Percentiles rank a stretch among this genome's conserved stretches.
These are phyloP conservation scores for Malassezia sympodialis DNA, from an alignment of 1,284 basidiomycete genomes.

Conservation along the genomic window DNA sequence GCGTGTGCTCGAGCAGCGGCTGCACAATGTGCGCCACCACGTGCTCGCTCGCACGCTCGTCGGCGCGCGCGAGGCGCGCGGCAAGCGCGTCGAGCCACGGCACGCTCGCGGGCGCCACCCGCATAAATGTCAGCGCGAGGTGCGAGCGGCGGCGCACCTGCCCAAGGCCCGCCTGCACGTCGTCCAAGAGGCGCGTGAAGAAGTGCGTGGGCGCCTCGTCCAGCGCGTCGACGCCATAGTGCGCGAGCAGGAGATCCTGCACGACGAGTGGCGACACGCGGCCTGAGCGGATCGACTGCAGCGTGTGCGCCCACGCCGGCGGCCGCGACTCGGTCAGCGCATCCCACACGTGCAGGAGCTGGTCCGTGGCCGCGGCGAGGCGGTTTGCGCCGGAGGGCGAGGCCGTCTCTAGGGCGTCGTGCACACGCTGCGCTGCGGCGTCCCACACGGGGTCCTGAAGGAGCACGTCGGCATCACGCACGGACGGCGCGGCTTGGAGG, in stretches of 20 bases:
- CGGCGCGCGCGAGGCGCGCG: not conserved
- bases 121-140: slow-evolving; percentile 9
- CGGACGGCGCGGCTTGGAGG: not conserved
- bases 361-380: not conserved
- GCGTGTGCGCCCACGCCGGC: not conserved
- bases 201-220: not conserved
- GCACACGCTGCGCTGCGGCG: not conserved
- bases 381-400: slow-evolving; percentile 7
- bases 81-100: slow-evolving; percentile 9
- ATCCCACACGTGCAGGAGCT: not conserved
- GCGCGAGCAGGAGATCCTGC: not conserved
- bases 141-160: slow-evolving; percentile 10
- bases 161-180: slow-evolving; percentile 9
- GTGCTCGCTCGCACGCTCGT: slow-evolving; percentile 11
- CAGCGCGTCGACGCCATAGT: not conserved
- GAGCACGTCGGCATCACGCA: not conserved
- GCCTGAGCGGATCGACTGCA: not conserved
- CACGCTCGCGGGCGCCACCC: not conserved
- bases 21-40: slow-evolving; percentile 15
- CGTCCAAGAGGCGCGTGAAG: slow-evolving; percentile 8
- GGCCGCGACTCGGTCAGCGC: not conserved
- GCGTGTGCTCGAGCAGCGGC: slow-evolving; percentile 8
- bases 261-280: not conserved
- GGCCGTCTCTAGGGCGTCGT: not conserved
- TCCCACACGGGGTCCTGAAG: not conserved